Evolutionary conservation across 768 basidiomycete species (phyloP).

Genomic region (Lentinus tigrinus): DNA sequence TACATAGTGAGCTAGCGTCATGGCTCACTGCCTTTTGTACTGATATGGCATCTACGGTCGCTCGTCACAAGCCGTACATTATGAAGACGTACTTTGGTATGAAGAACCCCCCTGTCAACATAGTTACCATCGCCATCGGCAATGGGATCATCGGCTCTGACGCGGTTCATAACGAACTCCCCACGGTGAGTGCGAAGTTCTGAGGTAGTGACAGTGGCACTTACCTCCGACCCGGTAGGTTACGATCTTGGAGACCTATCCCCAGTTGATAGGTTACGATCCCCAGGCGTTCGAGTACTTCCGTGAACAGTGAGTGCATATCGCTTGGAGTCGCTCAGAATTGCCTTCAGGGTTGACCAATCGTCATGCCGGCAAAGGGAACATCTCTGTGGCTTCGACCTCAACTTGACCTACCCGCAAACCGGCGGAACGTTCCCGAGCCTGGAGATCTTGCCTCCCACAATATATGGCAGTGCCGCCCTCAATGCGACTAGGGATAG

Average conservation of each 20-base stretch:
- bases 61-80: constrained; percentile 60
- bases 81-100: constrained; percentile 66
- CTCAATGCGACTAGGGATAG: too few species aligned
- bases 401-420: constrained; percentile 71
- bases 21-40: background rate
- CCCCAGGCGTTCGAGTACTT: constrained; percentile 64
- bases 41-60: background rate
- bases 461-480: too few species aligned
- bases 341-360: background rate
- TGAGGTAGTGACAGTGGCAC: background rate
- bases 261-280: constrained; percentile 73
- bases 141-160: constrained; percentile 58
- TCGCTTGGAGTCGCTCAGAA: background rate
- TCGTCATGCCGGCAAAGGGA: too few species aligned
- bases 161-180: constrained; percentile 48
- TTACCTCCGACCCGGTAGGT: constrained; percentile 34
- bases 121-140: constrained; percentile 69
- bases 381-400: constrained; percentile 60
- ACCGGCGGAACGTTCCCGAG: constrained; percentile 46
- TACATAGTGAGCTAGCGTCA: constrained; percentile 49
- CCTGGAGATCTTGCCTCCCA: background rate
- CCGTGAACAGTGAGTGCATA: constrained; percentile 53
- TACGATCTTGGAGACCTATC: constrained; percentile 64
- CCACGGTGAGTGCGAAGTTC: constrained; percentile 44
- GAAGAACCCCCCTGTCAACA: constrained; percentile 61